Evolutionary conservation across 352 stramenopile genomes (phyloP).

Genomic region (Paralagenidium karlingii): DNA sequence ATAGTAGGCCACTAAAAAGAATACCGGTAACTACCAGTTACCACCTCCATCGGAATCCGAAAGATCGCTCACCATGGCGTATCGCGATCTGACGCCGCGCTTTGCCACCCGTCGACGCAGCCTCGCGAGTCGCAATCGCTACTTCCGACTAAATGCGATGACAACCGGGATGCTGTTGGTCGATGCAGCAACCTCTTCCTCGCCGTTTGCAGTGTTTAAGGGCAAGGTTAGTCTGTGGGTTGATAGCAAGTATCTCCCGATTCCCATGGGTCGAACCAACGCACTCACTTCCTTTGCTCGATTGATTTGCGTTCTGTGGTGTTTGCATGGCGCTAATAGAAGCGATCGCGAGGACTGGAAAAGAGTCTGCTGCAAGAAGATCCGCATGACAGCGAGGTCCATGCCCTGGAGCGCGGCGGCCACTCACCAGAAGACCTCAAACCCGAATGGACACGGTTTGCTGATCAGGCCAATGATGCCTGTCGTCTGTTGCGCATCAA

Average conservation of each 20-base stretch:
- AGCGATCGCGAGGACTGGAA: conserved; percentile 39
- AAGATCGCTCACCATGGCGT: conserved; percentile 25
- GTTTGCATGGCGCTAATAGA: conserved; percentile 10
- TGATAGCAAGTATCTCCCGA: not conserved
- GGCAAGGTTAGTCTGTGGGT: not conserved
- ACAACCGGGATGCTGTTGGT: conserved; percentile 22
- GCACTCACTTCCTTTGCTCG: not conserved
- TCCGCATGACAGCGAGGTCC: conserved; percentile 26
- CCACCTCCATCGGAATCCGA: not conserved
- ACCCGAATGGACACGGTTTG: conserved; percentile 50
- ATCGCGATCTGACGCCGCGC: conserved; percentile 38
- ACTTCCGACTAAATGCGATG: conserved; percentile 36
- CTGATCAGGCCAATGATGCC: conserved; percentile 42
- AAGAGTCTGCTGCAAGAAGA: conserved; percentile 45
- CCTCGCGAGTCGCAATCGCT: conserved; percentile 36
- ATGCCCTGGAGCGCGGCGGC: conserved; percentile 13
- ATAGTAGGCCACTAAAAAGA: not conserved
- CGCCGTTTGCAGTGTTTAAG: conserved; percentile 16
- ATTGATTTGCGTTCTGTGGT: not conserved
- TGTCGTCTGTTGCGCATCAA: too few relatives aligned
- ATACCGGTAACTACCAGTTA: not conserved
- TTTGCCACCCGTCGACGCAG: conserved; percentile 25
- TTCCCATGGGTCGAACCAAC: not conserved
- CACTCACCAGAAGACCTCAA: conserved; percentile 6
- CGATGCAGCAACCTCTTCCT: conserved; percentile 29